phyloP scores from a whole-genome alignment of 805 yeast genomes.

The Candida dajiaensis region DNA sequence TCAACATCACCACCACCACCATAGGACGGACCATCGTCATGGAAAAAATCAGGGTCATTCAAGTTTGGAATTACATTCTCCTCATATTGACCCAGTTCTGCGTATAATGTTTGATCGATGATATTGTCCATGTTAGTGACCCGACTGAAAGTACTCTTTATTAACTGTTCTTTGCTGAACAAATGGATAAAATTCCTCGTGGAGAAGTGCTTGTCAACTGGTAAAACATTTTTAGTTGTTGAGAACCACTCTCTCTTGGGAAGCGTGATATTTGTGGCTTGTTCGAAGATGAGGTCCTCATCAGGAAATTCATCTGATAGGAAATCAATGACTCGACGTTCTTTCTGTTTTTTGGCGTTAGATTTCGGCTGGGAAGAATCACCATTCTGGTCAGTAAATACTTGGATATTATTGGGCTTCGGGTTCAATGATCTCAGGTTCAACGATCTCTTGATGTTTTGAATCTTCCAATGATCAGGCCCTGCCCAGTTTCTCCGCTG shows the following conservation, averaged over 20 bases:
- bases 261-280: conserved; percentile 24
- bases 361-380: conserved; percentile 3
- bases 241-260: conserved; percentile 38
- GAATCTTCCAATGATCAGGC: conserved; percentile 86
- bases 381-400: not conserved
- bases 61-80: conserved; percentile 9
- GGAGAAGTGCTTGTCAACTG: conserved; percentile 69
- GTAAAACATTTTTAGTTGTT: conserved; percentile 46
- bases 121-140: conserved; percentile 23
- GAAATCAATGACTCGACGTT: conserved; percentile 39
- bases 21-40: conserved; percentile 24
- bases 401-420: not conserved
- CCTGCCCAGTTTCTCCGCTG: conserved; percentile 80
- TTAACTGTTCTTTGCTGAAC: conserved; percentile 57
- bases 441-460: conserved; percentile 41
- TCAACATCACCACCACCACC: conserved; percentile 27
- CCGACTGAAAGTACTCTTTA: conserved; percentile 30
- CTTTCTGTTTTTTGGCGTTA: conserved; percentile 25
- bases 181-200: conserved; percentile 62
- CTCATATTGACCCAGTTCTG: conserved; percentile 38
- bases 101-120: conserved; percentile 68
- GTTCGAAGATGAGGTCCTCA: conserved; percentile 35
- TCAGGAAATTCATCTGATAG: conserved; percentile 23
- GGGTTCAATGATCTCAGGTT: conserved; percentile 19
- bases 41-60: conserved; percentile 36